Base-by-base conservation (phyloP, 164 flowering plant species). In the Vitis amurensis region DNA sequence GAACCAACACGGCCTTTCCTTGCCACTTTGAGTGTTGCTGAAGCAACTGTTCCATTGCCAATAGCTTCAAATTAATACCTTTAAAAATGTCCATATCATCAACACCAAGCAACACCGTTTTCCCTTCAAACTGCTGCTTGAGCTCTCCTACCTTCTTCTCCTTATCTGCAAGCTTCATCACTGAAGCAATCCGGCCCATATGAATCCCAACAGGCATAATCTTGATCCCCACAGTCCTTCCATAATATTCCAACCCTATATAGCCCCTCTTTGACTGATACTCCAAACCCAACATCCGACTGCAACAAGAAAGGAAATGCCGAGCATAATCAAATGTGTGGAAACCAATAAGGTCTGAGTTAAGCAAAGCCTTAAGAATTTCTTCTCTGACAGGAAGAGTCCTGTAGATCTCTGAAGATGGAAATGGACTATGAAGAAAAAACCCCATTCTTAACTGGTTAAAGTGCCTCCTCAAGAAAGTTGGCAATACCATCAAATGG, bases 241-340 rank as follows among this genome's bases (percentile, higher is more conserved):
- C 88, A 79, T 70, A 85, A 65, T 82, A 84, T 57, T 84, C 88
- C 69, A 84, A 57, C 1, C 88, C 84, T 10, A 84, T 80, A 58
- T 85, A 83, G 8, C 88, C 88, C 66, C 88, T 71, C 66, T 85
- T 85, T 11, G 88, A 85, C 61, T 81, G 78, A 68, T 85, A 85
- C 47, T 68, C 78, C 50, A 85, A 61, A 23, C 88, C 88, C 70
- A 85, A 59, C 84, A 85, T 79, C 57, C 86, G 74, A 76, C 88
- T 81, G 72, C 88, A 85, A 67, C 88, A 85, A 1, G 86, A 82
- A 15, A 84, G 84, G 61, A 84, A 84, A 79, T 84, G 88, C 14
- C 86, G 70, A 13, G 88, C 88, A 74, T 85, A 85, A 68, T 85
- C 88, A 70, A 85, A 85, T 9, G 86, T 82, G 66, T 85, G 88